phyloP scores from a whole-genome alignment of 495 filamentous ascomycete species.

The Hyaloscypha hepaticicola region DNA sequence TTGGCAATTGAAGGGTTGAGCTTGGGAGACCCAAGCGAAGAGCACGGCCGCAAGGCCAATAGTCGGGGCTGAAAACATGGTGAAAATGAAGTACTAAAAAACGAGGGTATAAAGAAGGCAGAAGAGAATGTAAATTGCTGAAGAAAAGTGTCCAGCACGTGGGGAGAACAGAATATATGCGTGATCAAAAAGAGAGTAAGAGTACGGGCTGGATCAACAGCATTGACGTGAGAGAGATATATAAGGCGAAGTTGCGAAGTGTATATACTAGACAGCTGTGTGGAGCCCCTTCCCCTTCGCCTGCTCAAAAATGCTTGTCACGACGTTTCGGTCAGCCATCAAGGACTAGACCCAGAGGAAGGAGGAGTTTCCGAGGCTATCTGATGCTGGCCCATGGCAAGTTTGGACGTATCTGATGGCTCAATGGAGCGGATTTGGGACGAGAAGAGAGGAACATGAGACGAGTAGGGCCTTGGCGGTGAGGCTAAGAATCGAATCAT shows the following conservation, averaged over 20 bases:
- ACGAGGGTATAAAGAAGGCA: not conserved
- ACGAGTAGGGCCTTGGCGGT: not conserved
- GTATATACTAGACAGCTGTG: not conserved
- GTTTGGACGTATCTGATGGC: not conserved
- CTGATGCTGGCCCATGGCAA: not conserved
- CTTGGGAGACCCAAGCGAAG: not conserved
- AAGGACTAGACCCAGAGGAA: not conserved
- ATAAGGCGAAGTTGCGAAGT: not conserved
- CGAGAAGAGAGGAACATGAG: slow-evolving; percentile 2
- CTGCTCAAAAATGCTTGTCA: not conserved
- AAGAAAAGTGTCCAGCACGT: slow-evolving; percentile 5
- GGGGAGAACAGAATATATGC: not conserved
- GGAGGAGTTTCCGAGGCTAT: not conserved
- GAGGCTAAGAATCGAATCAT: not conserved
- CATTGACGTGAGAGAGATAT: not conserved
- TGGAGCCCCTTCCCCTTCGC: not conserved
- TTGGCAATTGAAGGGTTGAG: not conserved
- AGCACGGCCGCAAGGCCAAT: not conserved
- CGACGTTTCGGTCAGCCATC: slow-evolving; percentile 4
- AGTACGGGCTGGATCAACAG: slow-evolving; percentile 1
- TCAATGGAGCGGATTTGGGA: not conserved
- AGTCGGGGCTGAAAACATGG: not conserved
- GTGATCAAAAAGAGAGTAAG: not conserved
- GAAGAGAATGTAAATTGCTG: not conserved
- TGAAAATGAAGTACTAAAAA: not conserved